phyloP scores from a whole-genome alignment of 176 grass and related monocot genomes.

The Tillandsia leiboldiana region DNA sequence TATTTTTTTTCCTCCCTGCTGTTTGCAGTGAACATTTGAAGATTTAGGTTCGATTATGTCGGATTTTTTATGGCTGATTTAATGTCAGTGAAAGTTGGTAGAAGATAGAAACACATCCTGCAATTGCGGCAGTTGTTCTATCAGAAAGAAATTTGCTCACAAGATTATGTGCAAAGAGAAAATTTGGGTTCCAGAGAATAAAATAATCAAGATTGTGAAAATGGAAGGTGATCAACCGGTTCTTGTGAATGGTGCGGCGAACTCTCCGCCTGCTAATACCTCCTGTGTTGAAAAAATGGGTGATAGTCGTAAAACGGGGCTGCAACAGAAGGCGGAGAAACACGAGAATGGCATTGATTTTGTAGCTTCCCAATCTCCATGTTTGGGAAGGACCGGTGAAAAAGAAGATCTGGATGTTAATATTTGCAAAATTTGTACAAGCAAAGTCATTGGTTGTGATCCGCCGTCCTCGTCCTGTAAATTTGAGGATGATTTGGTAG shows the following conservation, averaged over 20 bases:
- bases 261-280: background rate
- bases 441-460: slow-evolving; percentile 8
- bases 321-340: slow-evolving; percentile 1
- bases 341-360: slow-evolving; percentile 11
- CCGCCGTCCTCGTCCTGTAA: slow-evolving; percentile 4
- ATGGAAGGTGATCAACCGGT: background rate
- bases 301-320: slow-evolving; percentile 7
- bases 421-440: slow-evolving; percentile 14
- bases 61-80: background rate
- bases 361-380: slow-evolving; percentile 9
- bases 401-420: slow-evolving; percentile 5
- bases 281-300: slow-evolving; percentile 4
- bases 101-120: background rate
- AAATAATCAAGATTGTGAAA: background rate
- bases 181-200: background rate
- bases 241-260: background rate
- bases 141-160: background rate
- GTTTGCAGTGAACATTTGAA: background rate
- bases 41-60: background rate
- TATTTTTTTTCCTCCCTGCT: background rate
- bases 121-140: background rate
- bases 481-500: slow-evolving; percentile 12
- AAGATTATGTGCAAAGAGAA: slow-evolving; percentile 4
- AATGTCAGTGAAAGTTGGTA: background rate
- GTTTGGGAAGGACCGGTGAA: slow-evolving; percentile 16